These are phyloP conservation scores for Protomyces pachydermus DNA, from an alignment of 1,139 yeast genomes.

Conservation along the genomic window DNA sequence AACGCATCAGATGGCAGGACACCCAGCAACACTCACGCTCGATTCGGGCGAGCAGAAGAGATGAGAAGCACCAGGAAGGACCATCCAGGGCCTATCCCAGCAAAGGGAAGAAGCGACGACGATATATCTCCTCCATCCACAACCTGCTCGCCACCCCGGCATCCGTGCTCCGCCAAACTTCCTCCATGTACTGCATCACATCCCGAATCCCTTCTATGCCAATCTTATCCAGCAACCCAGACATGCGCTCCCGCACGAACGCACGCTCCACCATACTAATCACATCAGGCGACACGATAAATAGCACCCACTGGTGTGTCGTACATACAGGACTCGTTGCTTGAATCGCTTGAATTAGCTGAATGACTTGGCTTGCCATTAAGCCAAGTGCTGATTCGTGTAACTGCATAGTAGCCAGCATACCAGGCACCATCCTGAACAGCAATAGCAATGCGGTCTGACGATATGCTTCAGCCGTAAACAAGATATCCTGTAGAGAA, in stretches of 20 bases:
- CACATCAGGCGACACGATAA: conserved; percentile 20
- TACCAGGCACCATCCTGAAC: conserved; percentile 5
- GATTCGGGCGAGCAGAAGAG: too few relatives aligned
- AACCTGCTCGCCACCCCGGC: neutral
- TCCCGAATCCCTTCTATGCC: conserved; percentile 23
- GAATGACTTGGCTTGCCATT: conserved; percentile 5
- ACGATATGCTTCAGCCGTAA: conserved; percentile 23
- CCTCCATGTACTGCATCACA: conserved; percentile 24
- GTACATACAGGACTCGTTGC: conserved; percentile 20
- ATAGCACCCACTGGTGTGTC: conserved; percentile 25
- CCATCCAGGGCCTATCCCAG: conserved; percentile 2
- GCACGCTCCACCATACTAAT: neutral
- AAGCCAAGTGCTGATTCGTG: neutral
- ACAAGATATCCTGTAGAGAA: conserved; percentile 17
- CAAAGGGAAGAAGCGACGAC: conserved; percentile 12
- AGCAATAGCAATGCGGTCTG: conserved; percentile 15
- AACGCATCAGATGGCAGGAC: too few relatives aligned
- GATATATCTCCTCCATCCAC: conserved; percentile 26
- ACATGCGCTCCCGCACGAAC: conserved; percentile 17
- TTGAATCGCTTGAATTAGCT: conserved; percentile 1
- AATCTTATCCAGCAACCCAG: conserved; percentile 22
- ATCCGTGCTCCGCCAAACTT: conserved; percentile 5
- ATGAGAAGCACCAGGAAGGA: too few relatives aligned
- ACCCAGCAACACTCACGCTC: too few relatives aligned
- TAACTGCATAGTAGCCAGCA: neutral